Percentiles rank a stretch among this genome's conserved stretches.
These are phyloP conservation scores for Colletotrichum gigasporum DNA, from an alignment of 2,329 filamentous ascomycete species.

Conservation along the genomic window DNA sequence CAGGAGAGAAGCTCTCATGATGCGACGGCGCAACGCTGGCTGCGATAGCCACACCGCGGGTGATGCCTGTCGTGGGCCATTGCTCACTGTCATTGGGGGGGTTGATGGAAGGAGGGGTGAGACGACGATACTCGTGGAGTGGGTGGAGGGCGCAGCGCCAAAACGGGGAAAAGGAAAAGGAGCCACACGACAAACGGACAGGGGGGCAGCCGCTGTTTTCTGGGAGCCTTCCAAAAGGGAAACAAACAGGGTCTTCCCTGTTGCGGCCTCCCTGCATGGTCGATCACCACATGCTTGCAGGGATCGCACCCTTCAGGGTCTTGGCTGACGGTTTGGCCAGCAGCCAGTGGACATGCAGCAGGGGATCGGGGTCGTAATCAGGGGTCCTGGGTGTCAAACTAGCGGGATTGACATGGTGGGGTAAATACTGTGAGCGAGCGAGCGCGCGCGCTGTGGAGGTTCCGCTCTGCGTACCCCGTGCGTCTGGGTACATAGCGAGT, in stretches of 20 bases:
- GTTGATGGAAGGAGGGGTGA: no score
- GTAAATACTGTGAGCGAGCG: no score
- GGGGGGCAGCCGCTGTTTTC: constrained; percentile 12
- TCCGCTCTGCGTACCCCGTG: no score
- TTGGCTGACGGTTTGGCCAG: constrained; percentile 11
- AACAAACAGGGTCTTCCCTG: constrained; percentile 5
- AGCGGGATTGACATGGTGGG: no score
- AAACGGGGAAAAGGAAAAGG: constrained; percentile 10
- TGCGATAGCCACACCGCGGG: no score
- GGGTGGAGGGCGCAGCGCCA: constrained; percentile 6
- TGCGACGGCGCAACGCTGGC: no score
- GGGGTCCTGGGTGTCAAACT: neutral
- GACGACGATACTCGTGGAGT: no score
- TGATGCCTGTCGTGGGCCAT: constrained; percentile 16
- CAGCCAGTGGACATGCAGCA: neutral
- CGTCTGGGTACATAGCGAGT: no score
- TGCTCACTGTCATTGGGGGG: constrained; percentile 15
- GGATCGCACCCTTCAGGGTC: constrained; percentile 16
- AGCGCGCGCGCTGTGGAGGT: no score
- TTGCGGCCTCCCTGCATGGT: constrained; percentile 17
- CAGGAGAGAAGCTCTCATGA: no score
- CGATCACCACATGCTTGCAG: constrained; percentile 31
- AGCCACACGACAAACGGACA: constrained; percentile 22
- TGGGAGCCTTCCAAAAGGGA: constrained; percentile 1
- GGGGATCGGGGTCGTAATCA: neutral